phyloP scores from a whole-genome alignment of 2,329 filamentous ascomycete genomes.

The Neonectria coccinea region DNA sequence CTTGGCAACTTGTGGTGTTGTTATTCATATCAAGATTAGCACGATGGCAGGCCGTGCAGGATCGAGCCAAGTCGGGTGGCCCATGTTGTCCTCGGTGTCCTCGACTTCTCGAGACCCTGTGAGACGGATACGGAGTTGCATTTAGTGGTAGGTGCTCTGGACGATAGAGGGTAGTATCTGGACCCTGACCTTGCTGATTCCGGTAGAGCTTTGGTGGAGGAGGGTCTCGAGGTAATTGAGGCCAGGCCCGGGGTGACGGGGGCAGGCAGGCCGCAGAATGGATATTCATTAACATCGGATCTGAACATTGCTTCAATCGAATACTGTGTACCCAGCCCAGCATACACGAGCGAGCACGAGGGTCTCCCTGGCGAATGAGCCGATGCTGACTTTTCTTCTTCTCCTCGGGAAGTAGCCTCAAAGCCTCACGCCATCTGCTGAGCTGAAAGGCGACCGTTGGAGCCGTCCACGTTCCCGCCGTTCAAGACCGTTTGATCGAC shows the following conservation, averaged over 20 bases:
- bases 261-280: slow-evolving; percentile 6
- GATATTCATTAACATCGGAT: slow-evolving; percentile 23
- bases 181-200: slow-evolving; percentile 30
- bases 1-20: slow-evolving; percentile 8
- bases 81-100: background rate
- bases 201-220: slow-evolving; percentile 9
- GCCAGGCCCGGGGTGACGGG: slow-evolving; percentile 19
- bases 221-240: slow-evolving; percentile 18
- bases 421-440: background rate
- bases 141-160: slow-evolving; percentile 33
- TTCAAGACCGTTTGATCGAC: slow-evolving; percentile 17
- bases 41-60: slow-evolving; percentile 1
- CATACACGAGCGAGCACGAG: slow-evolving; percentile 6
- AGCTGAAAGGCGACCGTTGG: background rate
- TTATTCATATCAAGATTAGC: slow-evolving; percentile 2
- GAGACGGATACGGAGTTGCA: background rate
- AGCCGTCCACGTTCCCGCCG: background rate
- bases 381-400: background rate
- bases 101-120: slow-evolving; percentile 14
- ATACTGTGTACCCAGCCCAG: background rate
- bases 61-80: background rate
- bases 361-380: slow-evolving; percentile 10
- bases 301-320: slow-evolving; percentile 17
- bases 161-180: slow-evolving; percentile 25
- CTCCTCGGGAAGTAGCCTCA: background rate